Conservation (phyloP, 495 filamentous ascomycete genomes). For the Aspergillus cavernicola region DNA sequence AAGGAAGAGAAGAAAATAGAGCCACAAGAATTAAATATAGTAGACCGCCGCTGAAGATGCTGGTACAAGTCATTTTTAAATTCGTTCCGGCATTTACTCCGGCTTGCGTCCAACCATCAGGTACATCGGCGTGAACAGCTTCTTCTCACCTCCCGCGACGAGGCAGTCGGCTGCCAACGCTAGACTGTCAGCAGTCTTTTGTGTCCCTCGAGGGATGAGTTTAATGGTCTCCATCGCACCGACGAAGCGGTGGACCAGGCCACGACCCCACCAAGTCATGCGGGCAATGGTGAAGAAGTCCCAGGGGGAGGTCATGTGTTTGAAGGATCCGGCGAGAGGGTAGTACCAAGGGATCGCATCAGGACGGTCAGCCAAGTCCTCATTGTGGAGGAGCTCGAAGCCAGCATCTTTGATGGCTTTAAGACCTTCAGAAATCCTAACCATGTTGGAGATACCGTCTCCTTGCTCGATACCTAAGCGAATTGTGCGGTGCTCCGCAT, state of each 20-base stretch:
- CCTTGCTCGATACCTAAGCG: slow-evolving; percentile 95
- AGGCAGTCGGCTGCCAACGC: slow-evolving; percentile 80
- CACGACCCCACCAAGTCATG: slow-evolving; percentile 85
- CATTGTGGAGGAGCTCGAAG: slow-evolving; percentile 79
- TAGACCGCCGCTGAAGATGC: slow-evolving; percentile 20
- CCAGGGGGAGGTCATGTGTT: slow-evolving; percentile 72
- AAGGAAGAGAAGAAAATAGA: slow-evolving; percentile 2
- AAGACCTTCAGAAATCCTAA: slow-evolving; percentile 78
- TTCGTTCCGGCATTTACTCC: slow-evolving; percentile 31
- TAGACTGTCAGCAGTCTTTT: slow-evolving; percentile 92
- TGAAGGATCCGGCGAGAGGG: slow-evolving; percentile 78
- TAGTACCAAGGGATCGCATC: slow-evolving; percentile 93
- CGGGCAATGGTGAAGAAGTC: slow-evolving; percentile 83
- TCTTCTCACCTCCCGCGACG: slow-evolving; percentile 84
- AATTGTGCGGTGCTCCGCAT: slow-evolving; percentile 83
- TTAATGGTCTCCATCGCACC: slow-evolving; percentile 71
- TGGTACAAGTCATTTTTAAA: slow-evolving; percentile 11
- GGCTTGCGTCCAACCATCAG: slow-evolving; percentile 96
- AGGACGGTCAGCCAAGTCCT: slow-evolving; percentile 81
- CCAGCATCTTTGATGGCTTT: slow-evolving; percentile 84
- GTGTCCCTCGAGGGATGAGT: slow-evolving; percentile 77
- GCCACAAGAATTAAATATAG: slow-evolving; percentile 17
- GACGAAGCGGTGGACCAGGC: slow-evolving; percentile 72
- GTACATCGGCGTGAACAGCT: slow-evolving; percentile 99
- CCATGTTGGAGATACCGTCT: slow-evolving; percentile 98